Conservation (phyloP, 148 eudicot species). For the Amaranthus hypochondriacus region DNA sequence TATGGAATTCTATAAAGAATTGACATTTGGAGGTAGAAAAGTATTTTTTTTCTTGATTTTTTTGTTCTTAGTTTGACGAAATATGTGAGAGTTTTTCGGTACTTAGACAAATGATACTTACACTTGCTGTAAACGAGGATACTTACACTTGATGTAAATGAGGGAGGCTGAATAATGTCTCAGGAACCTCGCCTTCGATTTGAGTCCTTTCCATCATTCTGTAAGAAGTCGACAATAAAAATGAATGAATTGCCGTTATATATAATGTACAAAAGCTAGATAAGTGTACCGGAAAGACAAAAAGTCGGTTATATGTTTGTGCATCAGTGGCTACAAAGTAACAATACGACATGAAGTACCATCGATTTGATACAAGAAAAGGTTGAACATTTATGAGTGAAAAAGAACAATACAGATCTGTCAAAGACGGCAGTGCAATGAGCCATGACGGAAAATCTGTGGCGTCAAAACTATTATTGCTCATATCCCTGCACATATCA, state of each 20-base stretch:
- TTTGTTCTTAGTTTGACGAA: not conserved
- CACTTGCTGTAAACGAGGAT: conserved; percentile 1
- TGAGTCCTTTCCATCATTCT: conserved; percentile 49
- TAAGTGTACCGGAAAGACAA: not conserved
- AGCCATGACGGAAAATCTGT: conserved; percentile 59
- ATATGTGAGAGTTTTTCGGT: not conserved
- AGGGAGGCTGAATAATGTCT: conserved; percentile 40
- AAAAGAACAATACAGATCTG: conserved; percentile 43
- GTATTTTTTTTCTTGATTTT: not conserved
- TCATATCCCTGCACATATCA: conserved; percentile 60
- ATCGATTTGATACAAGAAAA: not conserved
- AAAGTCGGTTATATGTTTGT: not conserved
- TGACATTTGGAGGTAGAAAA: not conserved
- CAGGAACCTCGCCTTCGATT: conserved; percentile 46
- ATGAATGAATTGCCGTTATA: not conserved
- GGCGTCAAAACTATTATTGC: conserved; percentile 56
- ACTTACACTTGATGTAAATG: conserved; percentile 67
- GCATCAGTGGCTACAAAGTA: not conserved
- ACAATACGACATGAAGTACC: not conserved
- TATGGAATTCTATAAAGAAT: too few relatives aligned
- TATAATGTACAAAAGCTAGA: not conserved
- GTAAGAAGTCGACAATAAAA: not conserved
- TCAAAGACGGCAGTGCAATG: conserved; percentile 44
- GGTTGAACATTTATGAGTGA: not conserved
- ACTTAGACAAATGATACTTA: not conserved